Conservation (phyloP, 495 filamentous ascomycete species). For the Cercophora samala region DNA sequence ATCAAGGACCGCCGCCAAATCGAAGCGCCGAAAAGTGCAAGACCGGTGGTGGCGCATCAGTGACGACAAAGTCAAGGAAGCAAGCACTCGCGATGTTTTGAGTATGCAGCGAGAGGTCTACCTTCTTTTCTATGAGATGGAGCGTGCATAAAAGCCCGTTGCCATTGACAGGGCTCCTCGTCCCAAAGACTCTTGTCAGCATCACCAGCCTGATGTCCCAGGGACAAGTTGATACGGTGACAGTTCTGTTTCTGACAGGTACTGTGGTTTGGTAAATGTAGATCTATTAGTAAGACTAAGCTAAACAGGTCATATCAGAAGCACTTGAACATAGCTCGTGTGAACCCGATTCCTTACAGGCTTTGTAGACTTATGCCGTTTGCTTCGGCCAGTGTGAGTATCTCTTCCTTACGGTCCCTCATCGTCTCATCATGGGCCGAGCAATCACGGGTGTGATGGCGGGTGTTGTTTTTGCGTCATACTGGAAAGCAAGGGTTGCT, state of each 20-base stretch:
- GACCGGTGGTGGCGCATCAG: slow-evolving; percentile 97
- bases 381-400: too few species aligned
- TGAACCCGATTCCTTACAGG: not conserved
- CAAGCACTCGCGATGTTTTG: slow-evolving; percentile 85
- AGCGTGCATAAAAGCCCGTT: slow-evolving; percentile 27
- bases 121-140: slow-evolving; percentile 90
- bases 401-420: too few species aligned
- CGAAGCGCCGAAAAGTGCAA: slow-evolving; percentile 58
- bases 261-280: too few species aligned
- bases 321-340: not conserved
- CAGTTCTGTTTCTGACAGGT: too few species aligned
- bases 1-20: slow-evolving; percentile 18
- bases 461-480: not conserved
- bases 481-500: not conserved
- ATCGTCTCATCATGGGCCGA: too few species aligned
- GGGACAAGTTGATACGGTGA: too few species aligned
- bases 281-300: too few species aligned
- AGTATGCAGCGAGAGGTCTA: slow-evolving; percentile 96
- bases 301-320: not conserved
- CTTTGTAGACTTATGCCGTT: too few species aligned
- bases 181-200: not conserved
- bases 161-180: not conserved
- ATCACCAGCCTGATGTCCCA: too few species aligned
- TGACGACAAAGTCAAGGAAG: slow-evolving; percentile 93
- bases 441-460: not conserved